A percentile compares a stretch with the other conserved stretches of the same genome.
phyloP scores from a whole-genome alignment of 495 filamentous ascomycete species.

The Podospora australis region DNA sequence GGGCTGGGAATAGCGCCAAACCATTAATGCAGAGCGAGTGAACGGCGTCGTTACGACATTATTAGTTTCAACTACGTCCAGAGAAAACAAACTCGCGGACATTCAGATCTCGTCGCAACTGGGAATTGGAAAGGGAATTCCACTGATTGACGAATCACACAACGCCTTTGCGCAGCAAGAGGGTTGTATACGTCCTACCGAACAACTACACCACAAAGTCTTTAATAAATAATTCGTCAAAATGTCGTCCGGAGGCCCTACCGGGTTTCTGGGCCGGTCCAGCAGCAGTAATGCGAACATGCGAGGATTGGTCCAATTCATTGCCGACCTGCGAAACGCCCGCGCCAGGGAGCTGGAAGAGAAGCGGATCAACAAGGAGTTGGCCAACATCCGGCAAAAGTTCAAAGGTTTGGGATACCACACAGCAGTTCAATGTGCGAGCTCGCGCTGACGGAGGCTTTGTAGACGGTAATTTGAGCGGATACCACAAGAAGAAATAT shows the following conservation, averaged over 20 bases:
- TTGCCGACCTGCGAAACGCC: slow-evolving; percentile 93
- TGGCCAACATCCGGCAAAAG: slow-evolving; percentile 92
- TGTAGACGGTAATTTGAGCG: slow-evolving; percentile 76
- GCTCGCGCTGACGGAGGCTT: slow-evolving; percentile 12
- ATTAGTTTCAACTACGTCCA: no score
- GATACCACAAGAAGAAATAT: slow-evolving; percentile 99
- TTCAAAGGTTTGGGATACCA: slow-evolving; percentile 55
- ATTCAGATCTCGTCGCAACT: no score
- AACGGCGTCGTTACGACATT: no score
- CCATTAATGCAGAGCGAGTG: no score
- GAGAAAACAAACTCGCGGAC: no score
- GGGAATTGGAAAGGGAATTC: no score
- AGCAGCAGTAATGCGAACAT: slow-evolving; percentile 63
- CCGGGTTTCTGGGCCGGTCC: slow-evolving; percentile 56
- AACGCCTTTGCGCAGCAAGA: not conserved
- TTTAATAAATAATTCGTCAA: slow-evolving; percentile 14
- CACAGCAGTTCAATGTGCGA: not conserved
- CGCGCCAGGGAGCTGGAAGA: slow-evolving; percentile 93
- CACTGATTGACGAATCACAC: no score
- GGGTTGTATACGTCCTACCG: not conserved
- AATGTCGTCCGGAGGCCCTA: slow-evolving; percentile 50
- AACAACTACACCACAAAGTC: no score
- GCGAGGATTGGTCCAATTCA: slow-evolving; percentile 91
- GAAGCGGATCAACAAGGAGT: slow-evolving; percentile 98
- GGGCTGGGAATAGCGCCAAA: no score